Conservation (phyloP, 371 early-diverging fungal species). For the Rhizomucor pusillus region DNA sequence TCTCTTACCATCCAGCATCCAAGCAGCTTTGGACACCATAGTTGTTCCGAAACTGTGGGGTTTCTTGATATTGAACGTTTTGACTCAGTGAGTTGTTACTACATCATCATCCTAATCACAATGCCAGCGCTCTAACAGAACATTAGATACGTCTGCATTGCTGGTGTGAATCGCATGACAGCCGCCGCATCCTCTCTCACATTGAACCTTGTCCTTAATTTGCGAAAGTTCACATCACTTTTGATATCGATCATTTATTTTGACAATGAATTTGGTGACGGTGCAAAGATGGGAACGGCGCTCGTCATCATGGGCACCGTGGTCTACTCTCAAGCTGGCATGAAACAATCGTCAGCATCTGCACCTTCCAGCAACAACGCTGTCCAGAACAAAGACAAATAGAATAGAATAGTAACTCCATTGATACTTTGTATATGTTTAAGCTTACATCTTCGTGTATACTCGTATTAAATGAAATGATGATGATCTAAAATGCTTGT, state of each 20-base stretch:
- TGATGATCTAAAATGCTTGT: too few species aligned
- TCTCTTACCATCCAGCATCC: conserved; percentile 21
- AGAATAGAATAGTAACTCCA: too few species aligned
- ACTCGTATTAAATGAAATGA: too few species aligned
- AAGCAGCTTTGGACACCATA: conserved; percentile 10
- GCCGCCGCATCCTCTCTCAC: conserved; percentile 78
- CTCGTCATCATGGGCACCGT: conserved; percentile 77
- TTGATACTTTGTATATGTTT: too few species aligned
- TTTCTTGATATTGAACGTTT: conserved; percentile 62
- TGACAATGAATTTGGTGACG: conserved; percentile 67
- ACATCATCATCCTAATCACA: not conserved
- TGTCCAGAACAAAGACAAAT: too few species aligned
- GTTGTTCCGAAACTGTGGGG: conserved; percentile 68
- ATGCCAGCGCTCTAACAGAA: not conserved
- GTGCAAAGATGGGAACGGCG: conserved; percentile 64
- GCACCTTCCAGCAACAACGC: too few species aligned
- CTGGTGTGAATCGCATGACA: conserved; percentile 84
- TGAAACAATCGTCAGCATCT: not conserved
- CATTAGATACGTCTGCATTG: conserved; percentile 72
- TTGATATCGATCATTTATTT: conserved; percentile 84
- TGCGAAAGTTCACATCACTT: conserved; percentile 83
- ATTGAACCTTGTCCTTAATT: conserved; percentile 79
- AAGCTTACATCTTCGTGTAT: too few species aligned
- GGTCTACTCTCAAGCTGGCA: conserved; percentile 55
- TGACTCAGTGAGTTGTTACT: conserved; percentile 69